Conservation (phyloP, 129 eudicot genomes). For the Ambrosia trifida region DNA sequence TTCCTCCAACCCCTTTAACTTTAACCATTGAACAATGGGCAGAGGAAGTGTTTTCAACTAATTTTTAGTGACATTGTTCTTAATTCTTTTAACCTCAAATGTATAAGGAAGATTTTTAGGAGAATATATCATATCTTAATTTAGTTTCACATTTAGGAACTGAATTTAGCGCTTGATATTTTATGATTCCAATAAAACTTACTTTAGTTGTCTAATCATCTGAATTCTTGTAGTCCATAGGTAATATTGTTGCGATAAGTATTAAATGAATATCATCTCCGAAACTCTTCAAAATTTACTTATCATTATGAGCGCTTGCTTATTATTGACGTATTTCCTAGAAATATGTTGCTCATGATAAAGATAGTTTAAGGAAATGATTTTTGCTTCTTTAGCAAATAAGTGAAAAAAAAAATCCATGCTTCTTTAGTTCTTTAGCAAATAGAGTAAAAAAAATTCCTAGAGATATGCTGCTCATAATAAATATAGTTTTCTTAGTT, state of each 20-base stretch:
- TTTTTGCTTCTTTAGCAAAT: not conserved
- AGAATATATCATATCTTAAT: no score
- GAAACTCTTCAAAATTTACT: not conserved
- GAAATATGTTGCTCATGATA: no score
- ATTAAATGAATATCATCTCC: not conserved
- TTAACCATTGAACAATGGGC: no score
- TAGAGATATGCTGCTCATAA: not conserved
- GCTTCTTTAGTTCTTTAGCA: no score
- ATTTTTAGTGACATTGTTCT: no score
- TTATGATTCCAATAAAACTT: slow-evolving; percentile 2
- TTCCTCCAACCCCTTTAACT: no score
- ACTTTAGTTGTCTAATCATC: not conserved
- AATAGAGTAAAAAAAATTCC: not conserved
- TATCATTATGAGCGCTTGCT: not conserved
- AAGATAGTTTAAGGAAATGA: no score
- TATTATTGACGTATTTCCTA: no score
- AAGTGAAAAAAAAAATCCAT: no score
- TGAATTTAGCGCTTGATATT: not conserved
- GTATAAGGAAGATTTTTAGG: no score
- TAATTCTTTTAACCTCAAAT: no score
- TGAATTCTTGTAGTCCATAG: not conserved
- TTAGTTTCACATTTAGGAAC: not conserved
- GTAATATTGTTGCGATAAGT: not conserved
- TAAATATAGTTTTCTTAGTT: not conserved
- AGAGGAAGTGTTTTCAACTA: no score